Percentiles rank a stretch among this genome's conserved stretches.
Evolutionary conservation across 208 protist species (phyloP).

Genomic region (Acanthamoeba healyi): DNA sequence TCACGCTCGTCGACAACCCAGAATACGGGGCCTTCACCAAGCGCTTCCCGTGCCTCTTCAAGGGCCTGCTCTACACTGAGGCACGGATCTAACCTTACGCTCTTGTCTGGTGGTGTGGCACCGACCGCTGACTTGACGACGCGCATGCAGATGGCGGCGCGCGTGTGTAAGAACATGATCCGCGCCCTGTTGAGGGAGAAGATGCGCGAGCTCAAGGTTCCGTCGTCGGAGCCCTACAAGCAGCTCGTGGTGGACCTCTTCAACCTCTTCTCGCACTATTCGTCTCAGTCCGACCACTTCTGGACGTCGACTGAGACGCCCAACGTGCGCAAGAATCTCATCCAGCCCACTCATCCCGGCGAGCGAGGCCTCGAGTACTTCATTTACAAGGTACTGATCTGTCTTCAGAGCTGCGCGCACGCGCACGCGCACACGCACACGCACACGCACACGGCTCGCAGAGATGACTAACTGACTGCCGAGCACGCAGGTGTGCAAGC

Average conservation of each 20-base stretch:
- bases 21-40: conserved; percentile 10
- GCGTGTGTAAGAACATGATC: conserved; percentile 66
- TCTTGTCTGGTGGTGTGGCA: too few species aligned
- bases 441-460: too few species aligned
- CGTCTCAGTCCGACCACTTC: neutral
- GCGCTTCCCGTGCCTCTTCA: conserved; percentile 6
- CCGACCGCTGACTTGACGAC: too few species aligned
- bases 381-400: conserved; percentile 22
- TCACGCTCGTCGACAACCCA: neutral
- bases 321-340: conserved; percentile 51
- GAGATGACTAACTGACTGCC: too few species aligned
- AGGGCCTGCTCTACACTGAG: conserved; percentile 37
- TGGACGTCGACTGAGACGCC: conserved; percentile 61
- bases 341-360: neutral
- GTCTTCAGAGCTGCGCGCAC: too few species aligned
- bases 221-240: conserved; percentile 60
- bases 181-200: conserved; percentile 50
- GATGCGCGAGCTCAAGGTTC: conserved; percentile 66
- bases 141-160: conserved; percentile 57
- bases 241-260: conserved; percentile 58
- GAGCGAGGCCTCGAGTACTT: conserved; percentile 31
- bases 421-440: too few species aligned
- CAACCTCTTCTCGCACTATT: conserved; percentile 46
- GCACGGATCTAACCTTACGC: neutral
- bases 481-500: conserved; percentile 13